These are phyloP conservation scores for Amanita phalloides DNA, from an alignment of 768 basidiomycete species.

Conservation along the genomic window DNA sequence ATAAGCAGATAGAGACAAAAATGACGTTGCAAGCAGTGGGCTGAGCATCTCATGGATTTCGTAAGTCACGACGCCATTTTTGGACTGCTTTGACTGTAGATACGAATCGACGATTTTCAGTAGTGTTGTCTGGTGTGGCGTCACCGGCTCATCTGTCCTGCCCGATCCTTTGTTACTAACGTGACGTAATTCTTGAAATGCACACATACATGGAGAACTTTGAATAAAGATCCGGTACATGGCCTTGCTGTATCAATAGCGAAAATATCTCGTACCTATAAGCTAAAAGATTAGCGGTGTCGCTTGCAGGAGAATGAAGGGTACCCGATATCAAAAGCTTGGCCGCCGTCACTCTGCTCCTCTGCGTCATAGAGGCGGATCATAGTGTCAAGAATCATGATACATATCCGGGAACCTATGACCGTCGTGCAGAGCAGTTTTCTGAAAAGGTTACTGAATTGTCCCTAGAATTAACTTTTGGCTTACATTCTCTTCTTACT, in stretches of 20 bases:
- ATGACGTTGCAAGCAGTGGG: slow-evolving; percentile 50
- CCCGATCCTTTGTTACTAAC: background rate
- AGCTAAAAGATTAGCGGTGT: background rate
- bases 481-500: slow-evolving; percentile 47
- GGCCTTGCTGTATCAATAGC: slow-evolving; percentile 48
- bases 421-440: slow-evolving; percentile 39
- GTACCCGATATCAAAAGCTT: slow-evolving; percentile 72
- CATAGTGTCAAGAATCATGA: slow-evolving; percentile 62
- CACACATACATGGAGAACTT: slow-evolving; percentile 48
- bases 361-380: slow-evolving; percentile 59
- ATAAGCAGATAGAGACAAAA: slow-evolving; percentile 53
- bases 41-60: slow-evolving; percentile 32
- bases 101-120: slow-evolving; percentile 84
- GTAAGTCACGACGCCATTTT: slow-evolving; percentile 16
- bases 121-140: slow-evolving; percentile 79
- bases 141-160: slow-evolving; percentile 62
- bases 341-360: slow-evolving; percentile 50
- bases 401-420: slow-evolving; percentile 55
- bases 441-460: slow-evolving; percentile 21
- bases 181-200: background rate
- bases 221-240: slow-evolving; percentile 49
- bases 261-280: slow-evolving; percentile 55
- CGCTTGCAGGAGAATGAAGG: slow-evolving; percentile 9
- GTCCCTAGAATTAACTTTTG: background rate
- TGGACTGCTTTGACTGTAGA: slow-evolving; percentile 40